Percentiles rank a stretch among this genome's conserved stretches.
Evolutionary conservation across 192 early-diverging fungal species (phyloP).

Genomic region (Geosiphon pyriformis): DNA sequence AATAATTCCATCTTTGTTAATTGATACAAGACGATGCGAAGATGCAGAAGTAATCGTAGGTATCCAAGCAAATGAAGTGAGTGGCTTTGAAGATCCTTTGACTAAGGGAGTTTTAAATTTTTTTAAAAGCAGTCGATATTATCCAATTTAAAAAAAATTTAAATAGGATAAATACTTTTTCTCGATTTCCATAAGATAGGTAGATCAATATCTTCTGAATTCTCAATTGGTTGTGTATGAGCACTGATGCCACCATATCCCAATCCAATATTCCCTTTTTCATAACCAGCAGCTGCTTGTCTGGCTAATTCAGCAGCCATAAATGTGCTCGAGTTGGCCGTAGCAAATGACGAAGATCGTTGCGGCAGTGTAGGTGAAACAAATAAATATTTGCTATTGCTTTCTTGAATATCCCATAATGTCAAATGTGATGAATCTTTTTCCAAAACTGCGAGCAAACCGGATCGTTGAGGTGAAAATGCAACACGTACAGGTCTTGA

Average conservation of each 20-base stretch:
- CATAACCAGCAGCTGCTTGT: background rate
- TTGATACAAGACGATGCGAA: conserved; percentile 43
- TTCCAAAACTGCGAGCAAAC: conserved; percentile 53
- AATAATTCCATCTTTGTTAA: conserved; percentile 48
- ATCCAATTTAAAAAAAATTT: background rate
- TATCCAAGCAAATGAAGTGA: conserved; percentile 50
- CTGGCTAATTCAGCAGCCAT: conserved; percentile 15
- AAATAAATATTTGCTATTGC: conserved; percentile 22
- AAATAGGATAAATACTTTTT: conserved; percentile 27
- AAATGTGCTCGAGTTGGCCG: background rate
- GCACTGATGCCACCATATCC: background rate
- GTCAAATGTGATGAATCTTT: conserved; percentile 50
- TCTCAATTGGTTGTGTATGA: background rate
- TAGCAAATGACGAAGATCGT: conserved; percentile 14
- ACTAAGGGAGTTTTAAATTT: background rate
- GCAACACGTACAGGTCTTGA: conserved; percentile 48
- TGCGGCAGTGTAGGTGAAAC: conserved; percentile 8
- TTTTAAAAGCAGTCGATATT: background rate
- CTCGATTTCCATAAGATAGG: conserved; percentile 46
- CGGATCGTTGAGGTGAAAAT: conserved; percentile 55
- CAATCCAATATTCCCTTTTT: too few species aligned
- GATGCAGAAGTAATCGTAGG: conserved; percentile 35
- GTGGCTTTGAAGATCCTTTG: conserved; percentile 29
- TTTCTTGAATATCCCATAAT: conserved; percentile 67
- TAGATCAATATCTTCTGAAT: conserved; percentile 31